Evolutionary conservation across 2,329 filamentous ascomycete species (phyloP).

Genomic region (Ophiostoma novo-ulmi): DNA sequence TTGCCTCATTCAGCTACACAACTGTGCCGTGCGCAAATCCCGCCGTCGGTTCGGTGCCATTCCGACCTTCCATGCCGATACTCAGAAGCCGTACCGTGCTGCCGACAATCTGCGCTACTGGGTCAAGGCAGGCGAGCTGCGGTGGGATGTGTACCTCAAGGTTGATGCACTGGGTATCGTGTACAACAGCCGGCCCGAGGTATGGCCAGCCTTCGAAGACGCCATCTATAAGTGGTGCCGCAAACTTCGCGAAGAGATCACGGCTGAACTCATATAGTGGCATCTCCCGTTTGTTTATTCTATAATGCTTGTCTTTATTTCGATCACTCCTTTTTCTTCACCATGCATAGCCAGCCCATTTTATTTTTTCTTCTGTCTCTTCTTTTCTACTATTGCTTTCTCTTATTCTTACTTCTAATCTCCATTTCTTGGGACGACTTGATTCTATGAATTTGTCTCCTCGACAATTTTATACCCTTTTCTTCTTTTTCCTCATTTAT

Average conservation of each 20-base stretch:
- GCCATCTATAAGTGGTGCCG: constrained; percentile 80
- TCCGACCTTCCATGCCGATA: constrained; percentile 83
- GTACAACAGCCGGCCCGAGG: constrained; percentile 61
- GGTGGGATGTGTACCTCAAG: constrained; percentile 81
- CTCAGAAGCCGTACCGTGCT: constrained; percentile 86
- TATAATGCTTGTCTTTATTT: not conserved
- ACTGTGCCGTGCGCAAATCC: constrained; percentile 78
- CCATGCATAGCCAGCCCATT: not conserved
- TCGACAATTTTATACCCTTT: constrained; percentile 14
- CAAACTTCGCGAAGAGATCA: constrained; percentile 76
- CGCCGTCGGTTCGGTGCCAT: constrained; percentile 84
- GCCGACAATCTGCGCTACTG: constrained; percentile 94
- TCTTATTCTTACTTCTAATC: not conserved
- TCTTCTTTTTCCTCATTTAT: not conserved
- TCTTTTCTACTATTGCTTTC: not conserved
- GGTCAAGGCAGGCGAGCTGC: constrained; percentile 90
- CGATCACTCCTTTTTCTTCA: not conserved
- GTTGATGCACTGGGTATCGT: constrained; percentile 85
- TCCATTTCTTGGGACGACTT: not conserved
- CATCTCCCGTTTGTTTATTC: not conserved
- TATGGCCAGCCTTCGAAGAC: constrained; percentile 77
- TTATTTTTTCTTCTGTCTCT: not conserved
- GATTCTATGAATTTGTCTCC: not conserved
- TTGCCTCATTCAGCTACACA: constrained; percentile 80
- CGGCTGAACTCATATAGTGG: constrained; percentile 49